Evolutionary conservation across 148 eudicot species (phyloP).

Genomic region (Arbutus unedo): DNA sequence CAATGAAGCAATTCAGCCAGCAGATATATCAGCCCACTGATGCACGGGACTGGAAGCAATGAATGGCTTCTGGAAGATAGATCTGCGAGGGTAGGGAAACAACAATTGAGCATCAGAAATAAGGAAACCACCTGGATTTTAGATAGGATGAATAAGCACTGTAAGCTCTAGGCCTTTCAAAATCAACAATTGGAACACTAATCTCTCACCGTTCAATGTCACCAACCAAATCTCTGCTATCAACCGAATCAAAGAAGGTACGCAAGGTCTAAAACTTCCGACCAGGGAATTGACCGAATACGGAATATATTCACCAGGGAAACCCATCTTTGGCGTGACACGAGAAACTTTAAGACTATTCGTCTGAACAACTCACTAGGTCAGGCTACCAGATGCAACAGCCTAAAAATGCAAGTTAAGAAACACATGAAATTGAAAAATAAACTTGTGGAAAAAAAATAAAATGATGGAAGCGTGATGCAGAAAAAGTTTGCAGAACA

Average conservation of each 20-base stretch:
- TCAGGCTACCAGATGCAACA: background rate
- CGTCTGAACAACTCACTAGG: conserved; percentile 2
- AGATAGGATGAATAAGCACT: background rate
- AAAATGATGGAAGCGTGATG: background rate
- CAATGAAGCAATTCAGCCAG: conserved; percentile 30
- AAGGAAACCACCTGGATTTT: background rate
- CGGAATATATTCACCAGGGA: conserved; percentile 14
- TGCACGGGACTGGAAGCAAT: conserved; percentile 43
- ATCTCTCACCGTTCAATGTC: conserved; percentile 41
- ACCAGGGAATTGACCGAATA: conserved; percentile 11
- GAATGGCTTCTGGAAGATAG: conserved; percentile 40
- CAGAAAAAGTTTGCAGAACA: conserved; percentile 4
- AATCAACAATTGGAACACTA: conserved; percentile 17
- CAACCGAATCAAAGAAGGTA: background rate
- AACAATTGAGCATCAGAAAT: conserved; percentile 56
- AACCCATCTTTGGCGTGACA: background rate
- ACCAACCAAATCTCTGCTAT: conserved; percentile 6
- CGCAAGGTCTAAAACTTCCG: background rate
- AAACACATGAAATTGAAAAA: background rate
- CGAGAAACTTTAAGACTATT: background rate
- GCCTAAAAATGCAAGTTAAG: background rate
- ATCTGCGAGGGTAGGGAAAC: conserved; percentile 46
- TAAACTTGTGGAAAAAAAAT: background rate
- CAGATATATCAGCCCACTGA: conserved; percentile 35
- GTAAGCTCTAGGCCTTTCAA: conserved; percentile 2